Evolutionary conservation across 371 early-diverging fungal species (phyloP), one percentile per base, ranked within the genome.

Genomic region (Chytridium lagenaria): DNA sequence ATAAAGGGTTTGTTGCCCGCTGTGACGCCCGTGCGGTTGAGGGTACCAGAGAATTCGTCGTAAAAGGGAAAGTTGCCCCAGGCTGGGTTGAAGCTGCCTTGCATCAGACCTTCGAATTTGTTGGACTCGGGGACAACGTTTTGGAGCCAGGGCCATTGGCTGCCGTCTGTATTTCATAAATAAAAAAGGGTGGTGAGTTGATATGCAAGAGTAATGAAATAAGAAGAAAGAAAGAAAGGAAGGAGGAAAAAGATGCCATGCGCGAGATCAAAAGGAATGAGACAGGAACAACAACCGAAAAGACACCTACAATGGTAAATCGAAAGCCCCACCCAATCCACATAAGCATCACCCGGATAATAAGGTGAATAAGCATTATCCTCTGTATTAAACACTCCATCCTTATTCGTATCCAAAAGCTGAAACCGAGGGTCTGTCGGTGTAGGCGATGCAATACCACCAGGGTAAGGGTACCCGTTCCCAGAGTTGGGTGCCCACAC

Each of bases 311-410:
- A 83, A 65, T 80, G 80, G 77, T 83, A 83, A 59, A 81, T 70
- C 7, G 77, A 77, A 12, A 83, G 38, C 3, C 85, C 84, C 30
- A 85, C 81, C 87, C 87, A 87, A 71, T 85, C 85, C 16, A 87
- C 87, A 49, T 71, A 78, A 0, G 80, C 83, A 64, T 85, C 84
- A 23, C 87, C 87, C 15, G 87, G 85, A 69, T 81, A 85, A 77
- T 38, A 85, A 1, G 85, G 85, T 15, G 55, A 30, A 70, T 83
- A 85, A 7, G 85, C 81, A 63, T 76, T 44, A 64, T 83, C 83
- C n/a, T 44, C 15, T 19, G 3, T 28, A 67, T 80, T 74, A 38
- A 69, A 55, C 1, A 33, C 49, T 10, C 80, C 80, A 65, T 84
- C 74, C 28, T 59, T 51, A 74, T 84, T 80, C 15, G 84, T 81